A percentile compares a stretch with the other conserved stretches of the same genome.
Evolutionary conservation across 75 land plant species (phyloP).

Genomic region (Adiantum capillusveneris): DNA sequence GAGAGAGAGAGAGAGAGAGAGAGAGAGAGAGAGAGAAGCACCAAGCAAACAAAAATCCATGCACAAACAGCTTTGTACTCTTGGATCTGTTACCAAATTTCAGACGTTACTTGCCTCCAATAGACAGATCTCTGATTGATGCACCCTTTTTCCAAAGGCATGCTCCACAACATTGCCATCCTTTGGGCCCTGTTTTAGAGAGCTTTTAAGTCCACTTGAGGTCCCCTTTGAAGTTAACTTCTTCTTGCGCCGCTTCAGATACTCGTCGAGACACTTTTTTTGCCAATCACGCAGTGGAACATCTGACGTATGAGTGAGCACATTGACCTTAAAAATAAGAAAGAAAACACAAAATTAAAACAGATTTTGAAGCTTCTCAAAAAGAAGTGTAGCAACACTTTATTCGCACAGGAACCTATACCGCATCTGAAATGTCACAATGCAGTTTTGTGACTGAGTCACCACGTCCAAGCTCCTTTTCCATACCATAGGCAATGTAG

Average conservation of each 20-base stretch:
- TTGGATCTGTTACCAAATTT: no score
- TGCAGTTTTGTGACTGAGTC: constrained; percentile 57
- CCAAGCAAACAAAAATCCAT: no score
- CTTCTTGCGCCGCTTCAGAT: constrained; percentile 3
- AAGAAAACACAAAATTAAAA: constrained; percentile 5
- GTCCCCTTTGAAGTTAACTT: no score
- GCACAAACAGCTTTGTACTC: no score
- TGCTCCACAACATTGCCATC: no score
- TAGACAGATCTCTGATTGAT: no score
- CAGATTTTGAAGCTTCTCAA: neutral
- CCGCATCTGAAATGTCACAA: constrained; percentile 69
- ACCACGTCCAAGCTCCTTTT: constrained; percentile 44
- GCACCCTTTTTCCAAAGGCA: no score
- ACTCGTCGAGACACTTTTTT: neutral
- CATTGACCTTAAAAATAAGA: constrained; percentile 39
- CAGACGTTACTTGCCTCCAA: no score
- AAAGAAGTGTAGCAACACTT: neutral
- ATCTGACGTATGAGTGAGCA: constrained; percentile 28
- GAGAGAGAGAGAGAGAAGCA: no score
- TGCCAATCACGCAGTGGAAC: constrained; percentile 1
- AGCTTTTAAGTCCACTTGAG: no score
- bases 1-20: no score
- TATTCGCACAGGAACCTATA: constrained; percentile 6
- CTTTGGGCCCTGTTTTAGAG: no score
- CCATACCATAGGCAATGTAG: constrained; percentile 52